Base-by-base conservation (phyloP, 1,284 basidiomycete species). In the Erythrobasidium hasegawianum region DNA sequence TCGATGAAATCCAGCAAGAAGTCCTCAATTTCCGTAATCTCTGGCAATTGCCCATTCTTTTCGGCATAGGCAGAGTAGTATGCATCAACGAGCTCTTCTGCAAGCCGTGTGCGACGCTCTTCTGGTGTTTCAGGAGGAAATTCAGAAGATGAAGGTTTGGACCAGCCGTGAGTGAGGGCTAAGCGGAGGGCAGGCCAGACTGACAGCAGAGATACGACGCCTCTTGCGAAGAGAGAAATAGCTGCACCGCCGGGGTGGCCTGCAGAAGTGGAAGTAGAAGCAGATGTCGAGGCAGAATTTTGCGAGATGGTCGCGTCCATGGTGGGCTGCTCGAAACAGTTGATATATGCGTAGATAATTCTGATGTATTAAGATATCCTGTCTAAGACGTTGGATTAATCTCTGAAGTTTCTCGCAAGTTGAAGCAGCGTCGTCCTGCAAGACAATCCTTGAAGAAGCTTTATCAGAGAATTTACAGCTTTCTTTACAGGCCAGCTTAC, bases 141-240 rank as follows among this genome's bases (percentile, higher is more conserved):
- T 53, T 65, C 55, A 14, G 55, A 45, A 7, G 45, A 52, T 13
- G 55, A 24, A 16, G 62, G 62, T 26, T 57, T 90, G 43, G 43
- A 24, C 90, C 90, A 93, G 71, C 80, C 78, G 73, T 90, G 83
- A 65, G 86, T 83, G 39, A 94, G 85, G 22, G 91, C 91, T 72
- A 92, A 81, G 57, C 86, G 86, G 50, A 95, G 83, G 1, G 86
- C 87, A 40, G 87, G 84, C 90, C 90, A 95, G 68, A 85, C 80
- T 24, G 83, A 81, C 62, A 95, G 82, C 56, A 89, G 83, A n/a
- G 90, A 85, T 67, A 92, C 82, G 13, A 89, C 83, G 11, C 89
- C 89, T 38, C 90, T 84, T 9, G 90, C 90, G 73, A 93, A 91
- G 69, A 88, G 83, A 33, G 88, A 76, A 11, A 72, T 38, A 45